Conservation (phyloP, 2,329 filamentous ascomycete species). For the Tolypocladium album region DNA sequence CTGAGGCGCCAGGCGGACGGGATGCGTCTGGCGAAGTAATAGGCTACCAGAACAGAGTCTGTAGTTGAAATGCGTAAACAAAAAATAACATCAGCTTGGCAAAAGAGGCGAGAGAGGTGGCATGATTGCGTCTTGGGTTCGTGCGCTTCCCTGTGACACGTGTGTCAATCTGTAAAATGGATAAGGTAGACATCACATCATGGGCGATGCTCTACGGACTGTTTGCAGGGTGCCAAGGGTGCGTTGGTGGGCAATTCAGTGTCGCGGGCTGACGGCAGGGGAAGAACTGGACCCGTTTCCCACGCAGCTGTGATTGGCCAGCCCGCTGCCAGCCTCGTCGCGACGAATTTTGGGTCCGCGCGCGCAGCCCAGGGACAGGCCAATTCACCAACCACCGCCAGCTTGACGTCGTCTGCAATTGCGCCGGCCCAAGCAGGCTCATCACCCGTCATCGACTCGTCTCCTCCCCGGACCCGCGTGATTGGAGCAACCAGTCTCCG, state of each 20-base stretch:
- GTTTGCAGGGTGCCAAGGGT: neutral
- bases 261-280: neutral
- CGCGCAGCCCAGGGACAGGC: slow-evolving; percentile 6
- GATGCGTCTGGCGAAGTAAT: neutral
- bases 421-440: slow-evolving; percentile 4
- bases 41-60: neutral
- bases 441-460: neutral
- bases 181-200: neutral
- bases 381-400: neutral
- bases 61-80: neutral
- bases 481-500: neutral
- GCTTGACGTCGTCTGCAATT: neutral
- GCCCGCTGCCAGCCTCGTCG: slow-evolving; percentile 18
- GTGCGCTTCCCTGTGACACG: neutral
- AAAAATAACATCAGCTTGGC: neutral
- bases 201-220: too few species aligned
- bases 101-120: neutral
- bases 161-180: neutral
- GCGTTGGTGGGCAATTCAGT: neutral
- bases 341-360: slow-evolving; percentile 26
- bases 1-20: neutral
- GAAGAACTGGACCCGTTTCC: slow-evolving; percentile 8
- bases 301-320: slow-evolving; percentile 14
- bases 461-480: neutral
- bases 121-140: neutral